A percentile compares a stretch with the other conserved stretches of the same genome.
phyloP scores from a whole-genome alignment of 2,329 filamentous ascomycete genomes.

The Pezicula radicicola region DNA sequence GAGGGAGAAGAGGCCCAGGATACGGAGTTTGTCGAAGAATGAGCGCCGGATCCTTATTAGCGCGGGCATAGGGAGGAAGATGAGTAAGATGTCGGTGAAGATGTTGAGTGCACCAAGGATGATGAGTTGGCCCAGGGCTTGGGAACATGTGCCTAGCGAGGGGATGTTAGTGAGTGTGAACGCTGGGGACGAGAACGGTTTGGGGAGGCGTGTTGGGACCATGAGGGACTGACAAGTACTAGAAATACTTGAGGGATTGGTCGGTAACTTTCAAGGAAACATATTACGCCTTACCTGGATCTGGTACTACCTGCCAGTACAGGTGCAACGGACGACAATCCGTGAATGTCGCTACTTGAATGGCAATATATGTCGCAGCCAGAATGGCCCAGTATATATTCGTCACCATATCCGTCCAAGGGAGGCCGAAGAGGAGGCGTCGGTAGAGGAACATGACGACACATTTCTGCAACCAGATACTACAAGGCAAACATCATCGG shows the following conservation, averaged over 20 bases:
- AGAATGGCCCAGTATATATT: slow-evolving; percentile 11
- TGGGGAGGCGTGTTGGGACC: no score
- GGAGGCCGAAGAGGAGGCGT: slow-evolving; percentile 6
- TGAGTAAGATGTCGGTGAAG: slow-evolving; percentile 17
- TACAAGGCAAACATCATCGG: no score
- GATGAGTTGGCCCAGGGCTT: slow-evolving; percentile 7
- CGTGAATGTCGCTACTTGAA: slow-evolving; percentile 10
- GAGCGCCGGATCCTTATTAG: slow-evolving; percentile 7
- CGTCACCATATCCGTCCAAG: slow-evolving; percentile 3
- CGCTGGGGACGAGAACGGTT: no score
- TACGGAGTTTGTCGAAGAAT: background rate
- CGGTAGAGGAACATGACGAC: slow-evolving; percentile 10
- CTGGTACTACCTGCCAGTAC: slow-evolving; percentile 16
- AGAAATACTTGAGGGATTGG: no score
- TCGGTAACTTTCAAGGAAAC: no score
- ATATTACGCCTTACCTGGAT: slow-evolving; percentile 17
- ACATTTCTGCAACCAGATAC: slow-evolving; percentile 15
- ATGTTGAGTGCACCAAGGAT: slow-evolving; percentile 13
- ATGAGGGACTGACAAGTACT: no score
- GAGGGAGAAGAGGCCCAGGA: slow-evolving; percentile 8
- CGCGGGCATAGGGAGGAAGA: slow-evolving; percentile 14
- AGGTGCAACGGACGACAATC: slow-evolving; percentile 14
- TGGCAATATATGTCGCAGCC: slow-evolving; percentile 9
- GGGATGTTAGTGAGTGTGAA: no score
- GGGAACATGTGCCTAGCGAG: slow-evolving; percentile 4